A percentile compares a stretch with the other conserved stretches of the same genome.
phyloP scores from a whole-genome alignment of 2,329 filamentous ascomycete species.

The Penicillium janthinellum region DNA sequence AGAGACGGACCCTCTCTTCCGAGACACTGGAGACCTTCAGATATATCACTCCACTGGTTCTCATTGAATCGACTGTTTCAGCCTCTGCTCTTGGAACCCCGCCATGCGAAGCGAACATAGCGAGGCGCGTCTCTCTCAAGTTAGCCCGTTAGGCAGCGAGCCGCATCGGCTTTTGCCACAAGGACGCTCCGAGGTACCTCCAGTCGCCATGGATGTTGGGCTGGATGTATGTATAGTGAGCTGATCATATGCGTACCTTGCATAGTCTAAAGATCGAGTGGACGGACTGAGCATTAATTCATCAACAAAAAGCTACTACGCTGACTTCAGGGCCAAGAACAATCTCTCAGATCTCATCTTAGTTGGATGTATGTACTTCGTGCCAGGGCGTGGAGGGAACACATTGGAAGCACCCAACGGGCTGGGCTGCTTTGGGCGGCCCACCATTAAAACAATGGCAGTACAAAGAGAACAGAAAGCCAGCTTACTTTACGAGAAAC shows the following conservation, averaged over 20 bases:
- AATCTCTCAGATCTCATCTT: not conserved
- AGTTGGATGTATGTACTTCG: not conserved
- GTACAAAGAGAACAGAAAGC: not conserved
- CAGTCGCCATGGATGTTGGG: no score
- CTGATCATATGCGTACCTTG: conserved; percentile 2
- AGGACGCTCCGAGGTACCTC: not conserved
- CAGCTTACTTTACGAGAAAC: not conserved
- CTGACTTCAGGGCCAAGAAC: not conserved
- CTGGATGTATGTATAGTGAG: not conserved
- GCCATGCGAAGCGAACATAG: not conserved
- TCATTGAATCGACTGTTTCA: not conserved
- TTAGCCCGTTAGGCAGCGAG: not conserved
- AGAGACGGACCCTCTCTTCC: not conserved
- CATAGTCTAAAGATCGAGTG: not conserved
- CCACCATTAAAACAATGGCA: not conserved
- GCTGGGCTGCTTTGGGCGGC: not conserved
- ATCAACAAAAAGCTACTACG: not conserved
- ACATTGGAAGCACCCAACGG: not conserved
- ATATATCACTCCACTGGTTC: not conserved
- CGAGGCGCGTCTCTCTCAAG: not conserved
- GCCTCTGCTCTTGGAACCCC: not conserved
- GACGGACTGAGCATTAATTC: no score
- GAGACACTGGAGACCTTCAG: not conserved
- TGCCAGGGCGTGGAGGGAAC: not conserved
- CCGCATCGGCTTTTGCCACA: not conserved